These are phyloP conservation scores for Houttuynia cordata DNA, from an alignment of 164 flowering plant species.

Conservation along the genomic window DNA sequence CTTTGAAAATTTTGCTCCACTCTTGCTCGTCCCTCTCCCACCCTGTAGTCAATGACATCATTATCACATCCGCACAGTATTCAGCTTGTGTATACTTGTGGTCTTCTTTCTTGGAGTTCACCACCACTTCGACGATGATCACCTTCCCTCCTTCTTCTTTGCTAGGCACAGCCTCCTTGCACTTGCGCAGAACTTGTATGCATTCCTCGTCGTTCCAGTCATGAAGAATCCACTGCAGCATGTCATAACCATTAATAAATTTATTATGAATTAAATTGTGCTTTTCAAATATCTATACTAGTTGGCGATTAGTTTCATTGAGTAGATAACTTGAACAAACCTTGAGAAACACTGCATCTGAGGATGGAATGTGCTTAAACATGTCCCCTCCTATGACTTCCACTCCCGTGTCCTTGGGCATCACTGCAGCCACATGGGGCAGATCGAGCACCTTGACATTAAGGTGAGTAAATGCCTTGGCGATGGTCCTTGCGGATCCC, in stretches of 20 bases:
- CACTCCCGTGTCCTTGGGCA: background rate
- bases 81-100: background rate
- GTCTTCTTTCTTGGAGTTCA: background rate
- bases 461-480: background rate
- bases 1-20: slow-evolving; percentile 2
- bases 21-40: slow-evolving; percentile 3
- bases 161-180: slow-evolving; percentile 3
- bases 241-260: too few species aligned
- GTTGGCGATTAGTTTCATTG: too few species aligned
- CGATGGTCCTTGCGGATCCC: background rate
- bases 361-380: background rate
- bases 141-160: slow-evolving; percentile 4
- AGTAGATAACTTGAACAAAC: background rate
- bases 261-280: too few species aligned
- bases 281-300: too few species aligned
- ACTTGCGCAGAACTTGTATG: background rate
- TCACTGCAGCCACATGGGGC: background rate
- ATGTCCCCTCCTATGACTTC: slow-evolving; percentile 3
- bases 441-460: background rate
- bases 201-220: slow-evolving; percentile 6
- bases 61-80: slow-evolving; percentile 37
- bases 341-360: slow-evolving; percentile 4
- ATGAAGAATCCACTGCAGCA: slow-evolving; percentile 7
- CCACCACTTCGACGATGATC: slow-evolving; percentile 3
- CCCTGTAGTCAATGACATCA: slow-evolving; percentile 20